Percentiles rank a stretch among this genome's conserved stretches.
Conservation (phyloP, 805 yeast species). For the Barnettozyma siamensis region DNA sequence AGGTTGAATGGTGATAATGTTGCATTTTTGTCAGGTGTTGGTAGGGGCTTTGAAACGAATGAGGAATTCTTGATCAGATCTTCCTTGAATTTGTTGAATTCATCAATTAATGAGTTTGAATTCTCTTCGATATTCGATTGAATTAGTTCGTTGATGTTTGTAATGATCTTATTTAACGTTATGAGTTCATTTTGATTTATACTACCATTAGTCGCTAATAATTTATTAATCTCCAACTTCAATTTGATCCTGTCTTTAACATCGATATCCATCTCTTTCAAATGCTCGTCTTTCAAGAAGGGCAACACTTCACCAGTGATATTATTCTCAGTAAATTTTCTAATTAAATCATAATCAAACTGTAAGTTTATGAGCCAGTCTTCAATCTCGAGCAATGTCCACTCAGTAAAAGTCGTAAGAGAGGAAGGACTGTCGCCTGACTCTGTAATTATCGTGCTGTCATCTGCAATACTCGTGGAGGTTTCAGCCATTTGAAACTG, state of each 20-base stretch:
- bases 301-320: conserved; percentile 71
- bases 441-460: neutral
- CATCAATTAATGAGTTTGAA: conserved; percentile 10
- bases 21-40: conserved; percentile 21
- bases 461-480: neutral
- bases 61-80: conserved; percentile 7
- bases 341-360: conserved; percentile 15
- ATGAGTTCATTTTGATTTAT: conserved; percentile 9
- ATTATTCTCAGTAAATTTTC: conserved; percentile 46
- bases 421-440: neutral
- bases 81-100: conserved; percentile 14
- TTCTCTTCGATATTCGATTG: conserved; percentile 11
- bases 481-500: neutral
- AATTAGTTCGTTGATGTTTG: conserved; percentile 13
- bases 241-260: conserved; percentile 53
- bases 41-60: conserved; percentile 14
- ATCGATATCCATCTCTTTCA: conserved; percentile 63
- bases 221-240: conserved; percentile 52
- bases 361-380: conserved; percentile 19
- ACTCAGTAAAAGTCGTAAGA: conserved; percentile 11
- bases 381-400: conserved; percentile 23
- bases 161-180: conserved; percentile 8
- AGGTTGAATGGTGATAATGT: conserved; percentile 25
- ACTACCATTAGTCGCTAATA: conserved; percentile 27
- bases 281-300: conserved; percentile 61